Percentiles rank a stretch among this genome's conserved stretches.
phyloP scores from a whole-genome alignment of 1,284 basidiomycete genomes.

The Rhodofomes roseus region DNA sequence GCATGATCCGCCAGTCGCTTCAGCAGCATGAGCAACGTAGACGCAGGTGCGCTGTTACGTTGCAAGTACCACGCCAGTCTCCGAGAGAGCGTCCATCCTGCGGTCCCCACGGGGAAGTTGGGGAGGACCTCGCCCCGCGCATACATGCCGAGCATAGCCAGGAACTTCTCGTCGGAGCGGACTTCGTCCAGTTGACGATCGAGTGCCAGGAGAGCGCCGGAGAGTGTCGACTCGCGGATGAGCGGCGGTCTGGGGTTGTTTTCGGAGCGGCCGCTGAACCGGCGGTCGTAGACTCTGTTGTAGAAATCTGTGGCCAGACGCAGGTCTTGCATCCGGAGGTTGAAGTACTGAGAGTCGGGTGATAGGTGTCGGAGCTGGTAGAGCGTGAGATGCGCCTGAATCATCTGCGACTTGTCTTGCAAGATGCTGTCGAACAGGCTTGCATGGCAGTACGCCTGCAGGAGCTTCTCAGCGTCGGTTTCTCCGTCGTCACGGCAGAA shows the following conservation, averaged over 20 bases:
- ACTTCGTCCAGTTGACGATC: slow-evolving; percentile 51
- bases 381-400: slow-evolving; percentile 72
- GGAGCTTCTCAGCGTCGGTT: slow-evolving; percentile 53
- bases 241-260: slow-evolving; percentile 62
- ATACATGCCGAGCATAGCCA: slow-evolving; percentile 46
- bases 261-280: slow-evolving; percentile 63
- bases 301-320: slow-evolving; percentile 73
- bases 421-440: slow-evolving; percentile 84
- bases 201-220: slow-evolving; percentile 56
- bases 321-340: slow-evolving; percentile 65
- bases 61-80: slow-evolving; percentile 58
- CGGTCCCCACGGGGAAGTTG: slow-evolving; percentile 29
- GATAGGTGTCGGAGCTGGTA: slow-evolving; percentile 62
- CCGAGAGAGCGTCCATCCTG: slow-evolving; percentile 27
- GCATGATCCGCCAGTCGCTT: slow-evolving; percentile 57
- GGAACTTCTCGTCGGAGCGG: slow-evolving; percentile 42
- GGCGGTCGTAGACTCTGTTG: slow-evolving; percentile 62
- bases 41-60: slow-evolving; percentile 63
- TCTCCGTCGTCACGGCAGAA: slow-evolving; percentile 61
- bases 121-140: slow-evolving; percentile 31
- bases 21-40: slow-evolving; percentile 56
- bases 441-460: slow-evolving; percentile 75
- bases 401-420: slow-evolving; percentile 80
- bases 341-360: slow-evolving; percentile 54
- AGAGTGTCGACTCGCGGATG: slow-evolving; percentile 64